A percentile compares a stretch with the other conserved stretches of the same genome.
Conservation (phyloP, 2,329 filamentous ascomycete genomes). For the Fusarium lateritium region DNA sequence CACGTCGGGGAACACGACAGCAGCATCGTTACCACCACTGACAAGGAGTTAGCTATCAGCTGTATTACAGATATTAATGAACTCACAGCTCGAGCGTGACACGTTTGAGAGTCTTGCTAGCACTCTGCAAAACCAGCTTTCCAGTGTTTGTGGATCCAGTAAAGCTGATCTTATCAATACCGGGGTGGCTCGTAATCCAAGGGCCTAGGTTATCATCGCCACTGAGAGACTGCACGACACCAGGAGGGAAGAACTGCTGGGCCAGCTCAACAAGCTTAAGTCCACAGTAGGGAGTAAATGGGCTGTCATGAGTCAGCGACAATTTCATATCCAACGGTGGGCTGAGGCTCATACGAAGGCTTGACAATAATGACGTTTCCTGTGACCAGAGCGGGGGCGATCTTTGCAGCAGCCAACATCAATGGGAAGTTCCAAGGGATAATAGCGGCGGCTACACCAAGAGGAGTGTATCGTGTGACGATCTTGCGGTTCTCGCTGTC, state of each 20-base stretch:
- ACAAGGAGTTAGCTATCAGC: slow-evolving; percentile 29
- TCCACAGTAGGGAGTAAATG: slow-evolving; percentile 70
- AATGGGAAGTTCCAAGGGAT: slow-evolving; percentile 72
- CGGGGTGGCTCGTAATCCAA: slow-evolving; percentile 71
- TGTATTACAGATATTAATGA: fast-evolving
- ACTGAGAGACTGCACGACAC: slow-evolving; percentile 73
- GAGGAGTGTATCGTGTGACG: slow-evolving; percentile 55
- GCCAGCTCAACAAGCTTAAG: slow-evolving; percentile 74
- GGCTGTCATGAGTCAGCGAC: slow-evolving; percentile 32
- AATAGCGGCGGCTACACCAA: slow-evolving; percentile 63
- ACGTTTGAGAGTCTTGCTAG: slow-evolving; percentile 70
- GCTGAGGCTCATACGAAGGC: slow-evolving; percentile 56
- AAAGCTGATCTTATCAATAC: slow-evolving; percentile 74
- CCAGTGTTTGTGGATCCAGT: slow-evolving; percentile 73
- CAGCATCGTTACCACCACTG: slow-evolving; percentile 70
- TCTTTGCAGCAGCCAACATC: slow-evolving; percentile 66
- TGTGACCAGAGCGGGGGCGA: slow-evolving; percentile 69
- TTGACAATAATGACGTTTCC: slow-evolving; percentile 71
- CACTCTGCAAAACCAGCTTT: slow-evolving; percentile 72
- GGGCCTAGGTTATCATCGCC: slow-evolving; percentile 74
- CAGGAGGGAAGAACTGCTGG: slow-evolving; percentile 70
- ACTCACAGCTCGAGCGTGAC: slow-evolving; percentile 70
- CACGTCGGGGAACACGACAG: slow-evolving; percentile 71
- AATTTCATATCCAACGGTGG: fast-evolving
- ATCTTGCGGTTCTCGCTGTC: slow-evolving; percentile 53